Percentiles rank a stretch among this genome's conserved stretches.
These are phyloP conservation scores for Phytophthora gonapodyides DNA, from an alignment of 352 stramenopile species.

Conservation along the genomic window DNA sequence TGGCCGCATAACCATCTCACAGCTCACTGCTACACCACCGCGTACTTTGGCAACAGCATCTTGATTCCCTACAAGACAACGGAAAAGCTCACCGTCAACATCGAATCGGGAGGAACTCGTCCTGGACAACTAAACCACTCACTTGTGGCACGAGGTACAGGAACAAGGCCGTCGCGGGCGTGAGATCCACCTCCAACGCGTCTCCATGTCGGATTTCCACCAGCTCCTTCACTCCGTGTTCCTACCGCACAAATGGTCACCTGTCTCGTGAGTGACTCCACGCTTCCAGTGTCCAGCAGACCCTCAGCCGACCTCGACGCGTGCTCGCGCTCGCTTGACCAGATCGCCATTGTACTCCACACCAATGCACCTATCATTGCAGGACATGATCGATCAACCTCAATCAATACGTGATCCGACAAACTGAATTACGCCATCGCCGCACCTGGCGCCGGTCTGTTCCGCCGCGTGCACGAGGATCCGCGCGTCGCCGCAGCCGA, in stretches of 20 bases:
- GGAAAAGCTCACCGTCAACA: slow-evolving; percentile 16
- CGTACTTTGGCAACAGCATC: slow-evolving; percentile 73
- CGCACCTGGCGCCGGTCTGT: slow-evolving; percentile 47
- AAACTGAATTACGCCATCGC: neutral
- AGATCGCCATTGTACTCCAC: slow-evolving; percentile 80
- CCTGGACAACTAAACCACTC: neutral
- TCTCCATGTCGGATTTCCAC: slow-evolving; percentile 71
- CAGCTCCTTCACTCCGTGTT: slow-evolving; percentile 41
- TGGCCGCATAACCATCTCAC: neutral
- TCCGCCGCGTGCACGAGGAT: slow-evolving; percentile 67
- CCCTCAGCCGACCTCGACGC: slow-evolving; percentile 42
- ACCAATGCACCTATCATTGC: slow-evolving; percentile 54
- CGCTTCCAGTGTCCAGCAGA: no score
- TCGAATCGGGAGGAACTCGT: neutral
- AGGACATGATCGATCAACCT: neutral
- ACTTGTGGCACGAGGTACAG: slow-evolving; percentile 84
- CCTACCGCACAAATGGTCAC: slow-evolving; percentile 32
- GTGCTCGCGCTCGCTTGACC: slow-evolving; percentile 46
- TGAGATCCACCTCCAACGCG: slow-evolving; percentile 63
- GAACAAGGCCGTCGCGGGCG: slow-evolving; percentile 69
- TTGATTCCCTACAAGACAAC: slow-evolving; percentile 56
- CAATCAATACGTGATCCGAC: neutral
- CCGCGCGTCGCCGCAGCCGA: slow-evolving; percentile 80
- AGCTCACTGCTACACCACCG: neutral
- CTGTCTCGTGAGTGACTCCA: neutral